Conservation (phyloP, 176 grass and related monocot genomes). For the Triticum urartu region DNA sequence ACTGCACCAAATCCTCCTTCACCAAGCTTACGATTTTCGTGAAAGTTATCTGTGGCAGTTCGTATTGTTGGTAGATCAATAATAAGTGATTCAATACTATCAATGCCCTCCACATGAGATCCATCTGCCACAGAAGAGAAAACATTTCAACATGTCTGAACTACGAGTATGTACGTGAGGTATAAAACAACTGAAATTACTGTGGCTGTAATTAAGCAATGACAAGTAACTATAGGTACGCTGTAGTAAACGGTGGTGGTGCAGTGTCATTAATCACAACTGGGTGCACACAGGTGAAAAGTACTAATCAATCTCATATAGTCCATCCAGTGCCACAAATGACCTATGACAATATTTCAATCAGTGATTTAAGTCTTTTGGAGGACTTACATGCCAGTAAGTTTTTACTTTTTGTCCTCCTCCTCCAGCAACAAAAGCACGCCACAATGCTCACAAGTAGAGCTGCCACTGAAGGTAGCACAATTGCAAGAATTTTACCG, state of each 20-base stretch:
- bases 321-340: too few species aligned
- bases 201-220: too few species aligned
- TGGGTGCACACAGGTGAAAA: too few species aligned
- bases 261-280: too few species aligned
- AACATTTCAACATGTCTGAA: neutral
- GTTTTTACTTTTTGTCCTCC: conserved; percentile 1
- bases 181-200: too few species aligned
- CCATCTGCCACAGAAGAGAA: conserved; percentile 20
- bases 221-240: too few species aligned
- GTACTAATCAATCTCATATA: too few species aligned
- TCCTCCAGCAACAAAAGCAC: conserved; percentile 31
- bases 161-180: too few species aligned
- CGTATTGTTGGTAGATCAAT: conserved; percentile 42
- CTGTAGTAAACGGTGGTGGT: too few species aligned
- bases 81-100: conserved; percentile 41
- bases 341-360: too few species aligned
- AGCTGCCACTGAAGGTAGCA: conserved; percentile 9
- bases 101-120: conserved; percentile 1
- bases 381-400: conserved; percentile 25
- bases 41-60: conserved; percentile 46
- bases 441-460: conserved; percentile 2
- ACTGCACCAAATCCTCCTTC: neutral
- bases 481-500: conserved; percentile 30
- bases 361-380: neutral
- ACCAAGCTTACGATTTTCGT: conserved; percentile 51